Percentiles rank a stretch among this genome's conserved stretches.
Evolutionary conservation across 495 filamentous ascomycete genomes (phyloP).

Genomic region (Daldinia vernicosa): DNA sequence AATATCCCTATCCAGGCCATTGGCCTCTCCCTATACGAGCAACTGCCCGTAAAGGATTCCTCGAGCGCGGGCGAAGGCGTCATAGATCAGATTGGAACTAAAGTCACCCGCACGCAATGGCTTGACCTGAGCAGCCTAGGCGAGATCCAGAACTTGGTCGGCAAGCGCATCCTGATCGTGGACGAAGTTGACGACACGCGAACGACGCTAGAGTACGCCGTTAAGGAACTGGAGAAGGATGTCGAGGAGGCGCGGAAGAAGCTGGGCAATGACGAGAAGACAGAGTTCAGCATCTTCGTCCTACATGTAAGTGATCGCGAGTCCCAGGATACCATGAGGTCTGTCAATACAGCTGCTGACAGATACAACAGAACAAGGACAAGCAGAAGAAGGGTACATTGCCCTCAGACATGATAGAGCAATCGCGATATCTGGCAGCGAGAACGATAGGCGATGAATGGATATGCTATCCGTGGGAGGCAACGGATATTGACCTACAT

Average conservation of each 20-base stretch:
- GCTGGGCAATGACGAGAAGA: slow-evolving; percentile 76
- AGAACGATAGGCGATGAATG: slow-evolving; percentile 90
- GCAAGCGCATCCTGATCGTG: slow-evolving; percentile 97
- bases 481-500: slow-evolving; percentile 93
- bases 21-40: slow-evolving; percentile 95
- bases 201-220: slow-evolving; percentile 96
- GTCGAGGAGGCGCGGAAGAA: slow-evolving; percentile 82
- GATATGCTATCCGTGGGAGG: slow-evolving; percentile 99
- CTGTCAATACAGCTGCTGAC: slow-evolving; percentile 23
- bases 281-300: slow-evolving; percentile 92
- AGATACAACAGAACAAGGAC: slow-evolving; percentile 81
- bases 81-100: slow-evolving; percentile 79
- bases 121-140: slow-evolving; percentile 85
- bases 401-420: slow-evolving; percentile 78
- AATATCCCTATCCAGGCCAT: slow-evolving; percentile 99
- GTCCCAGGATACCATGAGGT: not conserved
- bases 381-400: slow-evolving; percentile 92
- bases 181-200: slow-evolving; percentile 99
- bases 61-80: slow-evolving; percentile 58
- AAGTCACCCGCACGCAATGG: slow-evolving; percentile 98
- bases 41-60: slow-evolving; percentile 60
- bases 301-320: slow-evolving; percentile 75
- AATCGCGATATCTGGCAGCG: slow-evolving; percentile 83
- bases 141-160: slow-evolving; percentile 90
- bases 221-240: slow-evolving; percentile 95